Percentiles rank a stretch among this genome's conserved stretches.
phyloP scores from a whole-genome alignment of 2,329 filamentous ascomycete species.

The Microascus cirrosus region DNA sequence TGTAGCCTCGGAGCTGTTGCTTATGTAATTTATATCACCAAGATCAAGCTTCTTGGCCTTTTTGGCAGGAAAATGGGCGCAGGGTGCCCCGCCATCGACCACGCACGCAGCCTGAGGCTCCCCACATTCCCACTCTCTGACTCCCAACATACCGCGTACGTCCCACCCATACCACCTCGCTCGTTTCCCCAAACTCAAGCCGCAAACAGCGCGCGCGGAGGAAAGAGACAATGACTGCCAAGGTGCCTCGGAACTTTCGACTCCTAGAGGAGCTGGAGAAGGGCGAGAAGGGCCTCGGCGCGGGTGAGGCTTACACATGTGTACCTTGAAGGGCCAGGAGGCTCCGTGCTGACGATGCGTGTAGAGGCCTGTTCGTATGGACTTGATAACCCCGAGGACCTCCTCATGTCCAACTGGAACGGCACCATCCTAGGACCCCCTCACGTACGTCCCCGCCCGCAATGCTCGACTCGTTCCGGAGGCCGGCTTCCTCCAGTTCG shows the following conservation, averaged over 20 bases:
- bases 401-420: constrained; percentile 98
- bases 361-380: constrained; percentile 94
- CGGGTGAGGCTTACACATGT: constrained; percentile 39
- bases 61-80: neutral
- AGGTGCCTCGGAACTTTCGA: constrained; percentile 91
- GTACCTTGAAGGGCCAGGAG: neutral
- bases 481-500: neutral
- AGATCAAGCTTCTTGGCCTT: neutral
- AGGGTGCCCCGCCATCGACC: neutral
- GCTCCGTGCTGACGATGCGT: neutral
- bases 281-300: constrained; percentile 92
- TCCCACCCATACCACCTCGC: neutral
- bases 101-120: neutral
- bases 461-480: neutral
- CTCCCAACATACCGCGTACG: neutral
- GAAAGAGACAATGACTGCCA: constrained; percentile 22
- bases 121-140: neutral
- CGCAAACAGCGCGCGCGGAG: neutral
- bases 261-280: constrained; percentile 97
- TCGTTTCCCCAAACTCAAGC: neutral
- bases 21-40: neutral
- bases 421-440: constrained; percentile 94
- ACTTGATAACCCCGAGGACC: constrained; percentile 83
- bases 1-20: neutral
- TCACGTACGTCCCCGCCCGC: constrained; percentile 51